These are phyloP conservation scores for Myriosclerotinia scirpicola DNA, from an alignment of 2,329 filamentous ascomycete genomes.

Conservation along the genomic window DNA sequence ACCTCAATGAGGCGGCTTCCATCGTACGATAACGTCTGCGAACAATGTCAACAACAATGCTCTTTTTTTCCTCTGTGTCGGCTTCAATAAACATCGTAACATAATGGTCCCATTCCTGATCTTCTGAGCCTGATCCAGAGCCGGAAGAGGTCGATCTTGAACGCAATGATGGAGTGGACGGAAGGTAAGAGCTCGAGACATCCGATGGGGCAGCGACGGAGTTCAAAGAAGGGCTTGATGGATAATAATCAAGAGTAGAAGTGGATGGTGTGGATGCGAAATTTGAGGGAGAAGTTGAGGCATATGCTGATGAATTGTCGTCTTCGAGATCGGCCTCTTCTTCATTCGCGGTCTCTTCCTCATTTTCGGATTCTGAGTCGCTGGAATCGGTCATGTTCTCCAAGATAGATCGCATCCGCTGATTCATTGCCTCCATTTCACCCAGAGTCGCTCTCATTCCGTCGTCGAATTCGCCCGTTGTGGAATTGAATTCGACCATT, in stretches of 20 bases:
- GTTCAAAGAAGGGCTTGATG: not conserved
- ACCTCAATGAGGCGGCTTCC: conserved; percentile 86
- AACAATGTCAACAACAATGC: not conserved
- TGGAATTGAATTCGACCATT: not conserved
- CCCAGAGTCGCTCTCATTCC: not conserved
- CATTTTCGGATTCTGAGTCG: conserved; percentile 5
- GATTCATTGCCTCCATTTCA: not conserved
- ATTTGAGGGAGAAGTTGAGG: not conserved
- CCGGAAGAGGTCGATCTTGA: not conserved
- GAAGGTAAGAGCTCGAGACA: conserved; percentile 5
- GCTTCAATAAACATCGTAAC: not conserved
- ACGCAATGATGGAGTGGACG: conserved; percentile 5
- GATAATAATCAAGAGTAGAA: not conserved
- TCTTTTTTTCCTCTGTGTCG: not conserved
- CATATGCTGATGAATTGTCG: not conserved
- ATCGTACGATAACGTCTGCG: conserved; percentile 90
- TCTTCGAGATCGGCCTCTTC: not conserved
- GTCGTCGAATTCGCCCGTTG: too few species aligned
- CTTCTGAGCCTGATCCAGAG: not conserved
- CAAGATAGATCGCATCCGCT: not conserved
- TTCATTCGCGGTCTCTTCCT: not conserved
- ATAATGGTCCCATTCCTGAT: not conserved
- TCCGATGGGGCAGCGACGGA: not conserved
- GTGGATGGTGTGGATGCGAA: not conserved
- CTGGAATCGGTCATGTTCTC: not conserved